These are phyloP conservation scores for Amylostereum areolatum DNA, from an alignment of 1,284 basidiomycete genomes.

Conservation along the genomic window DNA sequence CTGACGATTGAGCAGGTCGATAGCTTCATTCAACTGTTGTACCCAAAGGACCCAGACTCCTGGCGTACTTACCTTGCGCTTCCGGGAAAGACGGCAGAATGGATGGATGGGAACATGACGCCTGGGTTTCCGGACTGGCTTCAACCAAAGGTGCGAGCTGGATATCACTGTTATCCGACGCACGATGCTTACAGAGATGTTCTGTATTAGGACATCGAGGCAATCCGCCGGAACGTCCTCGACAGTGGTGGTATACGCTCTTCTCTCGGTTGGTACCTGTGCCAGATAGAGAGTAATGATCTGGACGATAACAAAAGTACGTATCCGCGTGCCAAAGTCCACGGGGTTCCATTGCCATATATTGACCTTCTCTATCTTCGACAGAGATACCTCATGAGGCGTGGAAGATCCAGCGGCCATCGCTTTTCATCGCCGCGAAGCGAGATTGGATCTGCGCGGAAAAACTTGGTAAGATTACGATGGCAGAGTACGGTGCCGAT, in stretches of 20 bases:
- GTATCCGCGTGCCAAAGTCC: too few relatives aligned
- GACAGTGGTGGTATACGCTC: neutral
- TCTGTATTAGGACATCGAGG: neutral
- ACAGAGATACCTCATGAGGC: too few relatives aligned
- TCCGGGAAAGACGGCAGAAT: neutral
- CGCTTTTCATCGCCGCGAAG: neutral
- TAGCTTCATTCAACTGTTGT: neutral
- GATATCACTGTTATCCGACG: too few relatives aligned
- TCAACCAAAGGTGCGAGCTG: too few relatives aligned
- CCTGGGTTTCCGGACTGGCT: too few relatives aligned
- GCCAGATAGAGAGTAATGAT: neutral
- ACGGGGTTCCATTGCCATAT: too few relatives aligned
- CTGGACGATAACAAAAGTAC: neutral
- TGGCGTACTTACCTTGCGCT: neutral
- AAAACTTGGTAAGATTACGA: neutral
- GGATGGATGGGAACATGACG: too few relatives aligned
- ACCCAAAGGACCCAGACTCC: neutral
- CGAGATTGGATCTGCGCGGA: neutral
- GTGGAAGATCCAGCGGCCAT: neutral
- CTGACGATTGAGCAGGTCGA: neutral
- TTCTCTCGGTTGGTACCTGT: neutral
- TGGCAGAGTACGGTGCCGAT: neutral
- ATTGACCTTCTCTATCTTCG: too few relatives aligned
- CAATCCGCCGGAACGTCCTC: neutral
- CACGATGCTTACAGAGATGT: too few relatives aligned